Conservation (phyloP, 2,329 filamentous ascomycete genomes). For the Pyrenophora graminea region DNA sequence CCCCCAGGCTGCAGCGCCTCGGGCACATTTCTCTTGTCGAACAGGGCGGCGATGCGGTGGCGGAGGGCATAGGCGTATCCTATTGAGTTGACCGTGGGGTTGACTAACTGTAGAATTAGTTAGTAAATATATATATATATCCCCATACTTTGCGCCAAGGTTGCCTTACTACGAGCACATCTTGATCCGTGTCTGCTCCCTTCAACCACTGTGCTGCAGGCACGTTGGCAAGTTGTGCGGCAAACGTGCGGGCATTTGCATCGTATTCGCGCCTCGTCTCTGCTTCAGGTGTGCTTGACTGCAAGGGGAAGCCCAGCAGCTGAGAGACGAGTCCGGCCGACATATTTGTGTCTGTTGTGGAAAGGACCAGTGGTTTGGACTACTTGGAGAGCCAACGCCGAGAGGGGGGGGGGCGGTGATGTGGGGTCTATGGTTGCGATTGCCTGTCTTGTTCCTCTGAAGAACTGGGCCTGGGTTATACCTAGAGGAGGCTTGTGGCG, state of each 20-base stretch:
- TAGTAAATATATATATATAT: too few relatives aligned
- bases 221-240: conserved; percentile 43
- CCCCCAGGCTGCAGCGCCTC: conserved; percentile 51
- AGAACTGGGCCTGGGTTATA: background rate
- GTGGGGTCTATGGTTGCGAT: conserved; percentile 20
- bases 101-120: conserved; percentile 48
- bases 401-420: conserved; percentile 11
- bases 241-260: conserved; percentile 39
- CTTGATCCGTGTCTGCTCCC: conserved; percentile 45
- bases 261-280: conserved; percentile 48
- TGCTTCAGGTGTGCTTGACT: conserved; percentile 37
- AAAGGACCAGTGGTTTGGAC: conserved; percentile 7
- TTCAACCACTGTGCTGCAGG: conserved; percentile 40
- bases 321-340: conserved; percentile 34
- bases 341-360: conserved; percentile 25
- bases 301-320: conserved; percentile 38
- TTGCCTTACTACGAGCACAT: conserved; percentile 45
- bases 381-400: conserved; percentile 8
- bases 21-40: conserved; percentile 45
- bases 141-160: background rate
- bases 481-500: background rate
- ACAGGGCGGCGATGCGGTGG: conserved; percentile 50
- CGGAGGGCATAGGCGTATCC: conserved; percentile 62
- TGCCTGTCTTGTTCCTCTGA: background rate
- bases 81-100: conserved; percentile 63